A percentile compares a stretch with the other conserved stretches of the same genome.
Conservation (phyloP, 1,284 basidiomycete genomes). For the Pyrrhoderma noxium region DNA sequence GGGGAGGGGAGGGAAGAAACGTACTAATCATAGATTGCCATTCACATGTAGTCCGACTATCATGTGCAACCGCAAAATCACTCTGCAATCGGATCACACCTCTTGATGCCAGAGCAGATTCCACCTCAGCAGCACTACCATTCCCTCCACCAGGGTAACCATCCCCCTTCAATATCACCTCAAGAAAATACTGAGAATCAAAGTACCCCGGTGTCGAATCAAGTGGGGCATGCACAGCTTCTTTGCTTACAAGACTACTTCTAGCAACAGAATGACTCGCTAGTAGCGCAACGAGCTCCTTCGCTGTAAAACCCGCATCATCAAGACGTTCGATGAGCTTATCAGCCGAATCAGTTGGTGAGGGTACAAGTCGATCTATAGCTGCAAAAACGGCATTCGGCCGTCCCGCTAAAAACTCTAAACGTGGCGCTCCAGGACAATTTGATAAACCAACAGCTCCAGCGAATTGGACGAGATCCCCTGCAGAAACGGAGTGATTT, state of each 20-base stretch:
- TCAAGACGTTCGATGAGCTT: constrained; percentile 16
- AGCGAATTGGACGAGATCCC: constrained; percentile 22
- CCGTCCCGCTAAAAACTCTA: constrained; percentile 20
- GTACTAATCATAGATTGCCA: constrained; percentile 20
- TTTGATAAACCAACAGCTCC: constrained; percentile 19
- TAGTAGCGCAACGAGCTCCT: constrained; percentile 18
- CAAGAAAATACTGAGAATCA: constrained; percentile 19
- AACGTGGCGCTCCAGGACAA: constrained; percentile 19
- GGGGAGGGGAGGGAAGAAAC: too few species aligned
- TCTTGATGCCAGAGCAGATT: constrained; percentile 5
- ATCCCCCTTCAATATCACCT: constrained; percentile 18
- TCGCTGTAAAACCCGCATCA: constrained; percentile 19
- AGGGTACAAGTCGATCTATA: constrained; percentile 13
- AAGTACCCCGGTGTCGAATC: constrained; percentile 19
- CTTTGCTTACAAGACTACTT: constrained; percentile 9
- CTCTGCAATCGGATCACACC: constrained; percentile 20
- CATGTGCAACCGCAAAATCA: constrained; percentile 18
- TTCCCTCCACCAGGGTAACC: constrained; percentile 14
- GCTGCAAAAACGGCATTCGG: constrained; percentile 19
- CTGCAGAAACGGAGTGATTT: constrained; percentile 17
- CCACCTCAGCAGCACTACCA: constrained; percentile 9
- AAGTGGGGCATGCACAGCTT: constrained; percentile 9
- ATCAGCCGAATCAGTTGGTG: constrained; percentile 13
- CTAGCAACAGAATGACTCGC: constrained; percentile 19
- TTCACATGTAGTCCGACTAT: constrained; percentile 17